Percentiles rank a stretch among this genome's conserved stretches.
phyloP scores from a whole-genome alignment of 371 early-diverging fungal genomes.

The Mortierella sp. region DNA sequence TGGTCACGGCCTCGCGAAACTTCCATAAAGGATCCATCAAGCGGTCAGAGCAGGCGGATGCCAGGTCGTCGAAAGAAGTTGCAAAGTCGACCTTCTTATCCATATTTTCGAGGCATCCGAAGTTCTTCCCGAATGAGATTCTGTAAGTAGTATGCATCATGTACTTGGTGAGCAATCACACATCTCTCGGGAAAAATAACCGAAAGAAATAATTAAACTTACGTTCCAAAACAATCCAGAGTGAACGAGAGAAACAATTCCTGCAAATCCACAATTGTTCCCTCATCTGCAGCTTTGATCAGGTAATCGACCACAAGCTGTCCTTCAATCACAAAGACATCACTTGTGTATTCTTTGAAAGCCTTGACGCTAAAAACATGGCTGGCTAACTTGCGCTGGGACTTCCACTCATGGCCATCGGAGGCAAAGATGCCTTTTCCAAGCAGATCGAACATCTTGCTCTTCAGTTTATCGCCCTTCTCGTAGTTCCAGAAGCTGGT shows the following conservation, averaged over 20 bases:
- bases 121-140: conserved; percentile 40
- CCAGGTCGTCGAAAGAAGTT: conserved; percentile 19
- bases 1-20: conserved; percentile 25
- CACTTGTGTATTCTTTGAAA: conserved; percentile 68
- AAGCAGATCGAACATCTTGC: conserved; percentile 21
- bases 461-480: conserved; percentile 20
- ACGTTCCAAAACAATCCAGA: conserved; percentile 64
- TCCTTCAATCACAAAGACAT: conserved; percentile 60
- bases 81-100: conserved; percentile 19
- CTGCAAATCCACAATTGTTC: conserved; percentile 57
- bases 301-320: conserved; percentile 31
- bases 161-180: too few species aligned
- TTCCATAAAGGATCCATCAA: conserved; percentile 34
- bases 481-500: conserved; percentile 36
- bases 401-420: conserved; percentile 74
- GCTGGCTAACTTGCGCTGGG: conserved; percentile 71
- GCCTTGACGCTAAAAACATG: conserved; percentile 76
- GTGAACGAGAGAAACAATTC: conserved; percentile 63
- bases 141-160: too few species aligned
- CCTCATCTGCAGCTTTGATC: conserved; percentile 52
- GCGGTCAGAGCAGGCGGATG: conserved; percentile 12
- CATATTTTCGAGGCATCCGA: conserved; percentile 37
- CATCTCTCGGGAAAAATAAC: too few species aligned
- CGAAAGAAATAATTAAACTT: too few species aligned
- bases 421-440: conserved; percentile 64